Evolutionary conservation across 2,329 filamentous ascomycete genomes (phyloP), one percentile per base, ranked within the genome.

Genomic region (Ascochyta rabiei): DNA sequence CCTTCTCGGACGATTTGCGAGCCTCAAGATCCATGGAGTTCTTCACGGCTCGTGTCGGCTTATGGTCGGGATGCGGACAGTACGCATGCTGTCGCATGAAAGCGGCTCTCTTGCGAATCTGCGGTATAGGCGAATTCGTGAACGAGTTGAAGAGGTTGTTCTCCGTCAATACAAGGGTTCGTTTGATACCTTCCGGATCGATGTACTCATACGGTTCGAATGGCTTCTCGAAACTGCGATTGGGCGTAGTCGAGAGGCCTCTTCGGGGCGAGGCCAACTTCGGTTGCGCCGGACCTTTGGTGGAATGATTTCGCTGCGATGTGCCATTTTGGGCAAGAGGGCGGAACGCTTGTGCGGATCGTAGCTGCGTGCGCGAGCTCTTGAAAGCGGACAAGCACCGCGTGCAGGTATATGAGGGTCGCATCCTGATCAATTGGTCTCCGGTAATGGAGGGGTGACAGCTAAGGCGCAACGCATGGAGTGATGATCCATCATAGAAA

Each of bases 101-200:
- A 9, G 89, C 90, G 24, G 93, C 95, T 64, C 95, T 88, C 67
- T 87, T 86, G 66, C 93, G 87, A 61, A 99, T 97, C 58, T 90
- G 89, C 34, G 91, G 89, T 37, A 93, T 89, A 8, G 96, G 95
- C 13, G 95, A 99, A 61, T 88, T 83, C 31, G 91, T 90, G 75
- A 95, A 96, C 9, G 91, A 86, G 76, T 99, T 93, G 81, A 98
- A 99, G 52, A 99, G 87, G 72, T 97, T 89, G 77, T 96, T 86
- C 45, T 86, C 82, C 60, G 81, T 81, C 23, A 96, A 82, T 42
- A 85, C 74, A 45, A 62, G 57, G 52, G 58, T 70, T 69, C 71
- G 65, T n/a, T 53, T 64, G 40, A 67, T 63, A 21, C 72, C 70
- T 47, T 74, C 70, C 0, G 69, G 70, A 41, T 71, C 70, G 44